A percentile compares a stretch with the other conserved stretches of the same genome.
phyloP scores from a whole-genome alignment of 1,284 basidiomycete species.

The Ustilago nuda region DNA sequence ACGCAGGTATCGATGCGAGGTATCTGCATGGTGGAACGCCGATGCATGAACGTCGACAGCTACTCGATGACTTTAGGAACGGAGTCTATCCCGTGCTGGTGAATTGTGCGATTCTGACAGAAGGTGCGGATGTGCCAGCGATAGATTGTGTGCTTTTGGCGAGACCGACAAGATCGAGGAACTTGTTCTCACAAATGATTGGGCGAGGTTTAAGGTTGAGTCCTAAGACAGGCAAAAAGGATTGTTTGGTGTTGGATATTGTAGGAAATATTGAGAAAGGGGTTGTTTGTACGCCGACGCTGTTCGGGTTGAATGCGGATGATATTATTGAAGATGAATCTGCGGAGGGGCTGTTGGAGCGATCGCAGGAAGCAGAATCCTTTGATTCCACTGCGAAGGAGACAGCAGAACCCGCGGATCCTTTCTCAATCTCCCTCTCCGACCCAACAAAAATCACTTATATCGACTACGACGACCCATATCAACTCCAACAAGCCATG shows the following conservation, averaged over 20 bases:
- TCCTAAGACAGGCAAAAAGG: conserved; percentile 81
- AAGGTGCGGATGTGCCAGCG: conserved; percentile 66
- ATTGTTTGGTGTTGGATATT: conserved; percentile 92
- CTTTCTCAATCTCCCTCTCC: conserved; percentile 22
- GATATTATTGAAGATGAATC: conserved; percentile 74
- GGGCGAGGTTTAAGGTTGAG: conserved; percentile 91
- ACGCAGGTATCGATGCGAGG: conserved; percentile 85
- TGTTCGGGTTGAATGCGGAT: conserved; percentile 86
- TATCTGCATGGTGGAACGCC: conserved; percentile 80
- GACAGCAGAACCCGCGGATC: conserved; percentile 7
- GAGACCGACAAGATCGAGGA: conserved; percentile 81
- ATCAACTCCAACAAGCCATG: conserved; percentile 72
- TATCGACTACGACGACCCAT: conserved; percentile 83
- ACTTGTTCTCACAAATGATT: conserved; percentile 95
- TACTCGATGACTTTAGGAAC: conserved; percentile 78
- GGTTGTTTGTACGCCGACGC: conserved; percentile 82
- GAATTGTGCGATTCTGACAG: conserved; percentile 85
- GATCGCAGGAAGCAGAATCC: conserved; percentile 19
- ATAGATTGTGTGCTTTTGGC: conserved; percentile 90
- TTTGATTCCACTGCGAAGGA: not conserved
- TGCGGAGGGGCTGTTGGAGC: conserved; percentile 31
- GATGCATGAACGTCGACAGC: conserved; percentile 75
- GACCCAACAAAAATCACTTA: conserved; percentile 76
- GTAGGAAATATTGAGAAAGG: conserved; percentile 83
- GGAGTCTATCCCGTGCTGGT: conserved; percentile 86